Evolutionary conservation across 1,284 basidiomycete species (phyloP).

Genomic region (Trametes polyzona): DNA sequence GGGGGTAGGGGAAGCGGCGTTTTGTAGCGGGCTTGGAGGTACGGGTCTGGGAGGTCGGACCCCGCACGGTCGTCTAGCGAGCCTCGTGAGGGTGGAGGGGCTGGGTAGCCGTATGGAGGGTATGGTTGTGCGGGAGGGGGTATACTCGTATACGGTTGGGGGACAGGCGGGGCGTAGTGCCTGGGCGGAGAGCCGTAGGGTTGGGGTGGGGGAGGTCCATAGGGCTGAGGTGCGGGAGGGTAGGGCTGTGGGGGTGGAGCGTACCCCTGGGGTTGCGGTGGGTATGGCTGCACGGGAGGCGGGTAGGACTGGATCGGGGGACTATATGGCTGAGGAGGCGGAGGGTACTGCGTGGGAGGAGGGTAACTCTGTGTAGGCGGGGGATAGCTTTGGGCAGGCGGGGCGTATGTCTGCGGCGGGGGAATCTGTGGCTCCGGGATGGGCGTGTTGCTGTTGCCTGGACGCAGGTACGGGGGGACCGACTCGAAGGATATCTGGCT

Average conservation of each 20-base stretch:
- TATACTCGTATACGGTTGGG: not conserved
- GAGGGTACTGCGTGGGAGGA: not conserved
- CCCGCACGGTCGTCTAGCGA: not conserved
- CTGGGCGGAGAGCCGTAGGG: not conserved
- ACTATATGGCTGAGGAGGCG: not conserved
- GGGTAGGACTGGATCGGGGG: not conserved
- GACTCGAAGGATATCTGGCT: conserved; percentile 9
- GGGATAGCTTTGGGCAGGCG: not conserved
- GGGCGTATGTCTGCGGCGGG: not conserved
- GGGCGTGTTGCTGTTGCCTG: conserved; percentile 5
- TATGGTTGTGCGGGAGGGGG: not conserved
- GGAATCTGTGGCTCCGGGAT: conserved; percentile 7
- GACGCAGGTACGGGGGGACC: conserved; percentile 14
- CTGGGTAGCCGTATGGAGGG: conserved; percentile 5
- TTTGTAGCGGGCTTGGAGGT: conserved; percentile 46
- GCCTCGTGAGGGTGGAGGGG: not conserved
- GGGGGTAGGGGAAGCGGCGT: conserved; percentile 53
- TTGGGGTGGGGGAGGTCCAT: not conserved
- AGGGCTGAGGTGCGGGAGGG: not conserved
- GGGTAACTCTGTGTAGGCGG: not conserved
- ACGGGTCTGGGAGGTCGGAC: conserved; percentile 44
- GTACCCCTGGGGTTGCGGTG: not conserved
- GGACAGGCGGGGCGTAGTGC: not conserved
- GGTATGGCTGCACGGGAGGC: not conserved
- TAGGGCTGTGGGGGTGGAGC: not conserved